Base-by-base conservation (phyloP, 2,329 filamentous ascomycete genomes). In the Trichoderma cornu-damae region DNA sequence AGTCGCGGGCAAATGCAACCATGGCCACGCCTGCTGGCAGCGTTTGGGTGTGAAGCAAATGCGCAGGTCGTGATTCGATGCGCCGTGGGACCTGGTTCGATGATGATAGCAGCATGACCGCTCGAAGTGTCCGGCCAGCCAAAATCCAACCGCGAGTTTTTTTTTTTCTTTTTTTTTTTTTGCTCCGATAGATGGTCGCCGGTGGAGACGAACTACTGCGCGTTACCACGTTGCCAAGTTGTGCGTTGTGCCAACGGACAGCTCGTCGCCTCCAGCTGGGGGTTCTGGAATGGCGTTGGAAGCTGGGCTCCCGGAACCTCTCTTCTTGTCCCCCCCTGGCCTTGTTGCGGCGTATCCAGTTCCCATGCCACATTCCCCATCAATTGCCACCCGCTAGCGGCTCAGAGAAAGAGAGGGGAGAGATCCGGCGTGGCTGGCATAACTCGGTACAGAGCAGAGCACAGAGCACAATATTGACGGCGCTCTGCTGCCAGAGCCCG, bases 251-350 rank as follows among this genome's bases (percentile, higher is more conserved):
- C 35, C 20, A 26, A 50, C 28, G 30, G 34, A 20, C 20, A 20
- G 44, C 34, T 37, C 44, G 26, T 38, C 43, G 43, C 55, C 32
- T 57, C 46, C 11, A 51, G 30, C 42, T 54, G 53, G 43, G 14
- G 40, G 42, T 60, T 60, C 58, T 60, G 40, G 58, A 60, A 60
- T 53, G 32, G 30, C 46, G 24, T 40, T 60, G 47, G 53, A 57
- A 60, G 53, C 53, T 46, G 43, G 11, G 28, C 53, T 38, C 26
- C n/a, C 14, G n/a, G 30, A 42, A 34, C 9, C 28, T 46, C 7
- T 11, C 2, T 18, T 22, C 34, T 20, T 35, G n/a, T 37, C 47
- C 32, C 20, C 14, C 43, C 43, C 16, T 48, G 43, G 8, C 26
- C 26, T 11, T 40, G 28, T 20, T 20, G n/a, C n/a, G n/a, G n/a